Evolutionary conservation across 1,139 yeast genomes (phyloP), one percentile per base, ranked within the genome.

Genomic region (Lodderomyces pseudojiufengensis): DNA sequence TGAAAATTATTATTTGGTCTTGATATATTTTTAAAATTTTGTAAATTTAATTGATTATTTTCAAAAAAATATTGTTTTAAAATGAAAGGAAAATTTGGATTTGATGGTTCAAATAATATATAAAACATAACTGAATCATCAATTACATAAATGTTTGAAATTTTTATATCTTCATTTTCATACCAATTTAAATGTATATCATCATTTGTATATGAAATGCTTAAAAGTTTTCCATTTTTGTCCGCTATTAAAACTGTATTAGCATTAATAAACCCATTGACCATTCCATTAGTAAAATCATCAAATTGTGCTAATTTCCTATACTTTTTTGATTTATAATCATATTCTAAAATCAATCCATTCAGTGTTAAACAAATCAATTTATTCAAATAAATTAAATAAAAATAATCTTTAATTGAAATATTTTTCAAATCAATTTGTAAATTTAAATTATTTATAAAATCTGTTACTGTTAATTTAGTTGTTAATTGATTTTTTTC

Each of bases 81-180:
- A n/a, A 71, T 44, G 27, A 82, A 68, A 1, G 78, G 76, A 32
- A 76, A 77, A 5, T 59, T 65, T 0, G 85, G 82, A 47, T 83
- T 80, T 28, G 94, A 88, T 9, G 87, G 76, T 44, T 83, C 92
- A 4, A 74, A 54, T 11, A 83, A 54, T 0, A 78, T 37, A 30
- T 66, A 65, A 22, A 59, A 51, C 9, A 49, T 43, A 5, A 54
- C 48, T 0, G 51, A 51, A 8, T 47, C 14, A 9, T 35, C 3
- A 32, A 15, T 27, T 51, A 50, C 0, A 70, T 54, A 54, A 4
- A 79, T 60, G 45, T 80, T 83, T 9, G 78, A 71, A 8, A 78
- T 62, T 47, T 80, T 23, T 14, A 20, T 45, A 5, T 42, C 43
- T 5, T 51, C 50, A 40, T 48, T 56, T 11, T 38, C 29, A 9